Evolutionary conservation across 257 asterid species (phyloP).

Genomic region (Nyctanthes arbortristis): DNA sequence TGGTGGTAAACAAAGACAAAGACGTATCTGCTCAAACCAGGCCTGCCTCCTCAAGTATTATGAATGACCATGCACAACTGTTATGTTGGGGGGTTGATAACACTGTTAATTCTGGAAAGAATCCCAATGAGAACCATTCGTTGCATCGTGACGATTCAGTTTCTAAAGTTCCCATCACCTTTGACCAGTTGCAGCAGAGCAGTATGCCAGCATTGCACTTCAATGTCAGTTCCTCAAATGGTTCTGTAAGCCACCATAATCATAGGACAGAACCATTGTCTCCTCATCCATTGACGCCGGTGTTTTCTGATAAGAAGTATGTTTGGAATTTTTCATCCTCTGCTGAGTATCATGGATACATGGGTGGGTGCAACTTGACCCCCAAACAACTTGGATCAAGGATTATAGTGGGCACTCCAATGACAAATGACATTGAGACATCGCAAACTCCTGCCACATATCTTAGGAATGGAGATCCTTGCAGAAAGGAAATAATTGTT

Average conservation of each 20-base stretch:
- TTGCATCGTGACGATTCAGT: conserved; percentile 29
- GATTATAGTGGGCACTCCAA: conserved; percentile 18
- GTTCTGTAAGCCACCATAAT: conserved; percentile 32
- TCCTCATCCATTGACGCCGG: conserved; percentile 34
- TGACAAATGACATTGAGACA: conserved; percentile 31
- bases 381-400: conserved; percentile 27
- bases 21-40: conserved; percentile 32
- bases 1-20: conserved; percentile 74
- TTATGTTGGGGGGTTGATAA: conserved; percentile 24
- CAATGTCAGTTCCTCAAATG: conserved; percentile 35
- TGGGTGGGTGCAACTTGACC: conserved; percentile 27
- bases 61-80: conserved; percentile 27
- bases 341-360: conserved; percentile 27
- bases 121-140: conserved; percentile 29
- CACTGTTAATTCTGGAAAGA: conserved; percentile 26
- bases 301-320: conserved; percentile 30
- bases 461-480: conserved; percentile 21
- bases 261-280: conserved; percentile 28
- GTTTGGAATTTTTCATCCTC: conserved; percentile 32
- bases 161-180: conserved; percentile 27
- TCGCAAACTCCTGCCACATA: conserved; percentile 22
- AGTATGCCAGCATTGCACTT: conserved; percentile 29
- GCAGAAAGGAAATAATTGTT: conserved; percentile 46
- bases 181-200: conserved; percentile 24
- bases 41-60: conserved; percentile 29